These are phyloP conservation scores for Schoenoplectus tabernaemontani DNA, from an alignment of 202 grass and related monocot species.

Conservation along the genomic window DNA sequence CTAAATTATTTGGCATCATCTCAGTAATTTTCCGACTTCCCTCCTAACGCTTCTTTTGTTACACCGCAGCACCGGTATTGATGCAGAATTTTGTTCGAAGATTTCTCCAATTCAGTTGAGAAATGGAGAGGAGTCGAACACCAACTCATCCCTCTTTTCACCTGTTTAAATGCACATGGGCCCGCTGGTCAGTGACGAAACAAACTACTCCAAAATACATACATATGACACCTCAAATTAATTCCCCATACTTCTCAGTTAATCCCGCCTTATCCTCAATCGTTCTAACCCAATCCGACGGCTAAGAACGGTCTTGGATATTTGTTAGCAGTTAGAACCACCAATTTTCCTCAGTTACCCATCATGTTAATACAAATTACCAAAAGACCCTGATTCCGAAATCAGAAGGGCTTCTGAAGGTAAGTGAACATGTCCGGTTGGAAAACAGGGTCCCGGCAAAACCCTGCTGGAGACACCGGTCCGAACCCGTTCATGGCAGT, in stretches of 20 bases:
- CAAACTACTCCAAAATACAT: background rate
- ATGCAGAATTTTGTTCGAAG: no score
- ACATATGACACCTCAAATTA: background rate
- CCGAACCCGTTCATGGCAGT: constrained; percentile 15
- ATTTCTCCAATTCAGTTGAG: constrained; percentile 12
- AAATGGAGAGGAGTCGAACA: constrained; percentile 11
- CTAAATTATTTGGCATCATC: background rate
- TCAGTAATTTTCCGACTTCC: background rate
- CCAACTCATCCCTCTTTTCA: no score
- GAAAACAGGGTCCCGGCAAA: constrained; percentile 32
- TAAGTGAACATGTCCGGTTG: constrained; percentile 53
- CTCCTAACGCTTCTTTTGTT: background rate
- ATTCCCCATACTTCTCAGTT: constrained; percentile 13
- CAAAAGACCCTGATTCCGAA: background rate
- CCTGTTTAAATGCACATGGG: background rate
- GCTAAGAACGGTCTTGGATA: background rate
- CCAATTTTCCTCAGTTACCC: background rate
- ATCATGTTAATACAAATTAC: constrained; percentile 19
- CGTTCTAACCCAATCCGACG: background rate
- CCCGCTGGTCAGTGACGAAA: constrained; percentile 17
- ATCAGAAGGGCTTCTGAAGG: constrained; percentile 56
- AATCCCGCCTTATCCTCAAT: background rate
- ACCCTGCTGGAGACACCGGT: constrained; percentile 24
- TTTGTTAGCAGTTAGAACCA: background rate
- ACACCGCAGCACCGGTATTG: constrained; percentile 1